These are phyloP conservation scores for Drechslerella dactyloides DNA, from an alignment of 2,329 filamentous ascomycete genomes.

Conservation along the genomic window DNA sequence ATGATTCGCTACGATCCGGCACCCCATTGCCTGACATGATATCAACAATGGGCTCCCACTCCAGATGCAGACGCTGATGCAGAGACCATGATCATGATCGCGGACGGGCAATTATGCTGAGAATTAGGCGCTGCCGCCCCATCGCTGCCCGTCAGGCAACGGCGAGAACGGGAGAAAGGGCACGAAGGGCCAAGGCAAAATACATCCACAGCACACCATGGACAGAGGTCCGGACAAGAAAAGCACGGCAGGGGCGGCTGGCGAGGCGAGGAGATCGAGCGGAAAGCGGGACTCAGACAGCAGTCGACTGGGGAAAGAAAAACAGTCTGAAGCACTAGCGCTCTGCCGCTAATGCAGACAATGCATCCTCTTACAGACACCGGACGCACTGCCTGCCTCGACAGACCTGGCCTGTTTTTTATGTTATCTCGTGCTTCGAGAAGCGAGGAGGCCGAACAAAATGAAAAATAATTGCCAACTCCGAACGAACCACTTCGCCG, in stretches of 20 bases:
- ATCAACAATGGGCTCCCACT: background rate
- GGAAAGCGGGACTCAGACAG: conserved; percentile 32
- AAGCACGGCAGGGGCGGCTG: conserved; percentile 20
- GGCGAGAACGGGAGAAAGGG: background rate
- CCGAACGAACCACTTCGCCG: too few relatives aligned
- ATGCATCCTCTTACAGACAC: background rate
- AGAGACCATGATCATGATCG: too few relatives aligned
- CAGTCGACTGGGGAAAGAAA: conserved; percentile 13
- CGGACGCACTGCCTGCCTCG: too few relatives aligned
- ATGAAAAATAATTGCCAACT: background rate
- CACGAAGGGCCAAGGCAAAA: conserved; percentile 4
- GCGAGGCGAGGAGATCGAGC: conserved; percentile 31
- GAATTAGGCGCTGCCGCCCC: conserved; percentile 42
- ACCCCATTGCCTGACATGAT: background rate
- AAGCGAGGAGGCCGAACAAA: background rate
- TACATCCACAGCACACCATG: background rate
- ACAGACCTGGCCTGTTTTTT: too few relatives aligned
- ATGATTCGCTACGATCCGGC: too few relatives aligned
- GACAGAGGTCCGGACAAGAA: too few relatives aligned
- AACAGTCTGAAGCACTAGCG: background rate
- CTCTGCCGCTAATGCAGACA: background rate
- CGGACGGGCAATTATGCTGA: conserved; percentile 5
- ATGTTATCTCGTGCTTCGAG: too few relatives aligned
- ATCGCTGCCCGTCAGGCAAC: conserved; percentile 6
- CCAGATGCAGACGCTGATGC: background rate